A percentile compares a stretch with the other conserved stretches of the same genome.
These are phyloP conservation scores for Fabrea salina DNA, from an alignment of 169 alveolate genomes.

Conservation along the genomic window DNA sequence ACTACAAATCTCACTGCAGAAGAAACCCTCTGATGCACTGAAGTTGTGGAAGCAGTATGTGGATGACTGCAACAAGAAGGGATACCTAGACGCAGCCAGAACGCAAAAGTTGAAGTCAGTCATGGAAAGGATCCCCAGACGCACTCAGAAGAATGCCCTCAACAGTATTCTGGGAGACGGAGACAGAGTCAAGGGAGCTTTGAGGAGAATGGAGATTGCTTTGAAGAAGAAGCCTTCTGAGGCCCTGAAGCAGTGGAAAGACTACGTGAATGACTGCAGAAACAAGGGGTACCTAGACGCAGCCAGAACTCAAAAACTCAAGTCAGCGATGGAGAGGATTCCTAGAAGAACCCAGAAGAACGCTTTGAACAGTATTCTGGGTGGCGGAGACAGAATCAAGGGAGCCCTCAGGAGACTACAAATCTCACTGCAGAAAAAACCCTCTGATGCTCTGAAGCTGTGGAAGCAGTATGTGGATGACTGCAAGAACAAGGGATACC, in stretches of 20 bases:
- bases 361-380: slow-evolving; percentile 11
- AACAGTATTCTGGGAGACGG: slow-evolving; percentile 5
- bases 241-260: background rate
- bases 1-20: background rate
- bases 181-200: background rate
- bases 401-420: slow-evolving; percentile 29
- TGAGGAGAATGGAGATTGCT: background rate
- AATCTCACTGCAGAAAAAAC: background rate
- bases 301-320: slow-evolving; percentile 12
- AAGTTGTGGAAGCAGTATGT: slow-evolving; percentile 3
- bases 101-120: background rate
- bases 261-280: background rate
- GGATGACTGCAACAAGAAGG: background rate
- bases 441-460: background rate
- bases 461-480: background rate
- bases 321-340: background rate
- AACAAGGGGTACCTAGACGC: background rate
- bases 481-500: background rate
- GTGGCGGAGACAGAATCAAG: slow-evolving; percentile 24
- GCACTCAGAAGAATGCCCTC: background rate
- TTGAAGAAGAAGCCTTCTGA: background rate
- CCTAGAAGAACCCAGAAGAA: background rate
- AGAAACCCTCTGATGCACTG: slow-evolving; percentile 1
- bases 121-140: background rate
- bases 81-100: background rate